Evolutionary conservation across 768 basidiomycete genomes (phyloP).

Genomic region (Brasilioporus rufonigricans): DNA sequence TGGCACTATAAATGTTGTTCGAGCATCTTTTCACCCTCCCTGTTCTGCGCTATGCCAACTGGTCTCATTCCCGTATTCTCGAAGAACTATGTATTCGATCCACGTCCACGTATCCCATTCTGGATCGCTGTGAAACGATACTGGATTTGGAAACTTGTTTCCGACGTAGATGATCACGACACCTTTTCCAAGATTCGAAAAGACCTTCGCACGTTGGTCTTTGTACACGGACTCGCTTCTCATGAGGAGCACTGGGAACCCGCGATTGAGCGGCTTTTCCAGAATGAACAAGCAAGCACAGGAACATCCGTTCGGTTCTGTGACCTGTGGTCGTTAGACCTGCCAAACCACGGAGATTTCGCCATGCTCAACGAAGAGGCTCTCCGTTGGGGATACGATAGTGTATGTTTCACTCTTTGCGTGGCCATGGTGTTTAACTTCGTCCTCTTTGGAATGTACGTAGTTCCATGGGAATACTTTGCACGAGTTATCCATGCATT

Average conservation of each 20-base stretch:
- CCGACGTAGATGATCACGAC: background rate
- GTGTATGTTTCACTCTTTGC: background rate
- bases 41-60: background rate
- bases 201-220: conserved; percentile 1
- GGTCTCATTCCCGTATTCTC: too few relatives aligned
- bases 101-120: background rate
- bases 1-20: too few relatives aligned
- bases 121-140: background rate
- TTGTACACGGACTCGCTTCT: background rate
- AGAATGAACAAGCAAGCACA: background rate
- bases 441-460: background rate
- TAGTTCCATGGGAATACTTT: conserved; percentile 7
- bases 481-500: conserved; percentile 5
- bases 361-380: conserved; percentile 6
- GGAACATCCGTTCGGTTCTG: background rate
- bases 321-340: conserved; percentile 4
- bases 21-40: too few relatives aligned
- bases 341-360: conserved; percentile 7
- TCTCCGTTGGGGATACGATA: background rate
- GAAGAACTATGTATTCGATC: background rate
- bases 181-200: background rate
- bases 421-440: background rate
- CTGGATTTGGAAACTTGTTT: background rate
- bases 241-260: too few relatives aligned
- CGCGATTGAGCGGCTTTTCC: background rate